Conservation (phyloP, 345 rosid genomes). For the Diplotaxis tenuifolia region DNA sequence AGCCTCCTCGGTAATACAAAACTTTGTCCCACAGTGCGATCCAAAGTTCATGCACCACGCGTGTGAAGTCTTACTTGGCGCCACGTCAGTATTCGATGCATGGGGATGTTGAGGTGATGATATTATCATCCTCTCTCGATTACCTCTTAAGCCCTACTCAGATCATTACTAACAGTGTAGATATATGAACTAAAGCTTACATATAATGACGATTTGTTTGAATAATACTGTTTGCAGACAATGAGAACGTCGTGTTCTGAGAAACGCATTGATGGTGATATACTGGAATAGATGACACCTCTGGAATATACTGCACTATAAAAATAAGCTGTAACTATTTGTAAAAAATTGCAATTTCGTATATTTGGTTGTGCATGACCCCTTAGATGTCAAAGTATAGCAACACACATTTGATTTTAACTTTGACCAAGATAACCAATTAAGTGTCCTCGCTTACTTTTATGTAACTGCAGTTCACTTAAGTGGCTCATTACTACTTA, state of each 20-base stretch:
- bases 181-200: not conserved
- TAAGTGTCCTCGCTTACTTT: not conserved
- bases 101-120: not conserved
- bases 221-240: not conserved
- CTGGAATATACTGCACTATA: not conserved
- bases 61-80: conserved; percentile 31
- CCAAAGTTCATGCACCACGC: conserved; percentile 25
- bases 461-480: conserved; percentile 1
- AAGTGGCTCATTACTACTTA: not conserved
- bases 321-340: not conserved
- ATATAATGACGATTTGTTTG: not conserved
- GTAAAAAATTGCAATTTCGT: not conserved
- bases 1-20: conserved; percentile 31
- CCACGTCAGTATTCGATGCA: conserved; percentile 33
- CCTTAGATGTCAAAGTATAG: not conserved
- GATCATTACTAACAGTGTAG: not conserved
- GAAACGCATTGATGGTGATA: not conserved
- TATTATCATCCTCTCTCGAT: not conserved
- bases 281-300: not conserved
- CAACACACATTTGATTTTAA: conserved; percentile 7
- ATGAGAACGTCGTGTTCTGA: not conserved
- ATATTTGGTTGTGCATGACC: not conserved
- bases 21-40: conserved; percentile 34
- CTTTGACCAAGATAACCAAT: conserved; percentile 10
- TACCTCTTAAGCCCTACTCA: not conserved